These are phyloP conservation scores for Veloboletus limbatus DNA, from an alignment of 1,284 basidiomycete genomes.

Conservation along the genomic window DNA sequence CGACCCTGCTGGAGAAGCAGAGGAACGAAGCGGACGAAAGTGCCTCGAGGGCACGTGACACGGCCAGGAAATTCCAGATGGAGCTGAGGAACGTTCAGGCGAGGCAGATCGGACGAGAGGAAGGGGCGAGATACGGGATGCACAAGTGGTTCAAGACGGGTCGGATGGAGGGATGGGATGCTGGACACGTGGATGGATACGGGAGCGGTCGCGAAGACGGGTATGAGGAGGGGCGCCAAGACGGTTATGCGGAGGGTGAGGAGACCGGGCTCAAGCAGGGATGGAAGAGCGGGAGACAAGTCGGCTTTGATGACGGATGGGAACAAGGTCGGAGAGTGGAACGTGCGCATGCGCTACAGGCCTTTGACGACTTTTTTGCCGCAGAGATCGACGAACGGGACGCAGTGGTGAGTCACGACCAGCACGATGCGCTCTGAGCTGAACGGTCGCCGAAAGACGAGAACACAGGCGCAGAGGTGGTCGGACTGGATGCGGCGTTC, in stretches of 20 bases:
- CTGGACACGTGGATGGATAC: slow-evolving; percentile 41
- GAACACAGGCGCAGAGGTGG: slow-evolving; percentile 27
- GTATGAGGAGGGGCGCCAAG: slow-evolving; percentile 42
- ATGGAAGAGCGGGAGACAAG: slow-evolving; percentile 41
- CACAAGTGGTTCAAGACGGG: slow-evolving; percentile 42
- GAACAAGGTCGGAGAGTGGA: slow-evolving; percentile 43
- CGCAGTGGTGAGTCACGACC: slow-evolving; percentile 28
- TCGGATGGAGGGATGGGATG: slow-evolving; percentile 43
- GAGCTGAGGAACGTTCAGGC: slow-evolving; percentile 48
- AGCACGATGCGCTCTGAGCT: slow-evolving; percentile 2
- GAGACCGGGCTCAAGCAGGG: slow-evolving; percentile 44
- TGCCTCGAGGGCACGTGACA: slow-evolving; percentile 46
- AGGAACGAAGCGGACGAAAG: slow-evolving; percentile 47
- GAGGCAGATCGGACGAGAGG: slow-evolving; percentile 45
- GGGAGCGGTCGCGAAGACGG: slow-evolving; percentile 48
- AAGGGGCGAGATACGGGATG: slow-evolving; percentile 38
- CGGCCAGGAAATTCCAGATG: slow-evolving; percentile 45
- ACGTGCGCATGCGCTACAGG: slow-evolving; percentile 47
- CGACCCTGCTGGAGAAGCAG: slow-evolving; percentile 43
- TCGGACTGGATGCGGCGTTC: slow-evolving; percentile 31
- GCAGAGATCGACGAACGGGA: slow-evolving; percentile 39
- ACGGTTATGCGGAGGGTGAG: slow-evolving; percentile 40
- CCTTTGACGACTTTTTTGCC: slow-evolving; percentile 53
- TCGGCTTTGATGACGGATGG: slow-evolving; percentile 41
- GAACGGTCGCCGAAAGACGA: slow-evolving; percentile 12